Percentiles rank a stretch among this genome's conserved stretches.
Evolutionary conservation across 2,329 filamentous ascomycete genomes (phyloP).

Genomic region (Atkinsonella hypoxylon): DNA sequence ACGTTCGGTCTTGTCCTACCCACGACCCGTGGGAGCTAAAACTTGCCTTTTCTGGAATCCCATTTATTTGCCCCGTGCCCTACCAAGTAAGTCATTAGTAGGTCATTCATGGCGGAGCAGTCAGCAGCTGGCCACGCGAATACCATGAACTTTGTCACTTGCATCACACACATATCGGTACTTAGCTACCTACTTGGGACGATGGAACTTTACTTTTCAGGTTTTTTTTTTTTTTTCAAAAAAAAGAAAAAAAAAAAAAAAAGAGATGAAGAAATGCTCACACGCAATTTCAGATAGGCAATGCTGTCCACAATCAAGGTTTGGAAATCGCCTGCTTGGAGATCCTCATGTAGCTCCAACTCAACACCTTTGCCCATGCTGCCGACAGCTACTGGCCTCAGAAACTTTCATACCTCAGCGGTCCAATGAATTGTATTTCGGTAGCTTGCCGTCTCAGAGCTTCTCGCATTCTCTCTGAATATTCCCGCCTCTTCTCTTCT

Average conservation of each 20-base stretch:
- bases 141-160: too few relatives aligned
- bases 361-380: not conserved
- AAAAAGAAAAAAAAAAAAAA: not conserved
- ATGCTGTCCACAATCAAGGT: too few relatives aligned
- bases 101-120: too few relatives aligned
- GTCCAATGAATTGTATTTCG: conserved; percentile 62
- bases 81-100: too few relatives aligned
- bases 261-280: not conserved
- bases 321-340: too few relatives aligned
- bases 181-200: too few relatives aligned
- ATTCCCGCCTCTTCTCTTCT: conserved; percentile 45
- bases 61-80: not conserved
- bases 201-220: too few relatives aligned
- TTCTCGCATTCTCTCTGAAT: conserved; percentile 59
- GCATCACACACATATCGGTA: too few relatives aligned
- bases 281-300: too few relatives aligned
- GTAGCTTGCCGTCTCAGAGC: conserved; percentile 68
- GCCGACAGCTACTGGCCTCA: not conserved
- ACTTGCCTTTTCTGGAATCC: not conserved
- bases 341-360: not conserved
- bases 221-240: too few relatives aligned
- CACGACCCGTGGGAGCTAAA: not conserved
- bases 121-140: too few relatives aligned
- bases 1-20: not conserved
- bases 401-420: conserved; percentile 30